These are phyloP conservation scores for Artemisia argyi DNA, from an alignment of 129 eudicot species.

Conservation along the genomic window DNA sequence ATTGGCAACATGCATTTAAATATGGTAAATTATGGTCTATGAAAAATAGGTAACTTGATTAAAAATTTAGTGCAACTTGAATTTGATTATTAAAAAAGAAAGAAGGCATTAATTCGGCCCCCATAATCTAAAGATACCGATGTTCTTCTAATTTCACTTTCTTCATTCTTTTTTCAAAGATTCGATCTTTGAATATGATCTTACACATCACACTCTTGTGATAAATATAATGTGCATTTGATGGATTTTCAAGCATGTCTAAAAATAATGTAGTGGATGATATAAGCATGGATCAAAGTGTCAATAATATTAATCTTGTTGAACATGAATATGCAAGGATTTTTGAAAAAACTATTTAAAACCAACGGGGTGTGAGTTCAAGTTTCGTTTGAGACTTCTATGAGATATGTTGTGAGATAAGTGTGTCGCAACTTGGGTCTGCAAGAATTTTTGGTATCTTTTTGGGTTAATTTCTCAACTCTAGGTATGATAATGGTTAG, in stretches of 20 bases:
- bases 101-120: slow-evolving; percentile 12
- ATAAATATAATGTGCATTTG: slow-evolving; percentile 3
- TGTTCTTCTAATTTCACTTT: slow-evolving; percentile 5
- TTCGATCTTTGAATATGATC: slow-evolving; percentile 24
- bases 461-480: too few species aligned
- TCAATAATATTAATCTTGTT: too few species aligned
- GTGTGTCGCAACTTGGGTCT: too few species aligned
- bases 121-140: slow-evolving; percentile 20
- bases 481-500: neutral
- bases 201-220: neutral
- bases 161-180: slow-evolving; percentile 16
- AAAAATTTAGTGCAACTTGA: neutral
- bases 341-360: too few species aligned
- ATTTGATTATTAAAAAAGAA: slow-evolving; percentile 8
- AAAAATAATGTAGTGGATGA: too few species aligned
- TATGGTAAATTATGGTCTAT: slow-evolving; percentile 10
- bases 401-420: too few species aligned
- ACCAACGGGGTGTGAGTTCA: too few species aligned
- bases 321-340: too few species aligned
- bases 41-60: neutral
- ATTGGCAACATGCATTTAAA: neutral
- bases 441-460: too few species aligned
- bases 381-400: too few species aligned
- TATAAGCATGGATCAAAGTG: too few species aligned
- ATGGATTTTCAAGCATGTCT: neutral